phyloP scores from a whole-genome alignment of 2,329 filamentous ascomycete species.

The Cryphonectria japonica region DNA sequence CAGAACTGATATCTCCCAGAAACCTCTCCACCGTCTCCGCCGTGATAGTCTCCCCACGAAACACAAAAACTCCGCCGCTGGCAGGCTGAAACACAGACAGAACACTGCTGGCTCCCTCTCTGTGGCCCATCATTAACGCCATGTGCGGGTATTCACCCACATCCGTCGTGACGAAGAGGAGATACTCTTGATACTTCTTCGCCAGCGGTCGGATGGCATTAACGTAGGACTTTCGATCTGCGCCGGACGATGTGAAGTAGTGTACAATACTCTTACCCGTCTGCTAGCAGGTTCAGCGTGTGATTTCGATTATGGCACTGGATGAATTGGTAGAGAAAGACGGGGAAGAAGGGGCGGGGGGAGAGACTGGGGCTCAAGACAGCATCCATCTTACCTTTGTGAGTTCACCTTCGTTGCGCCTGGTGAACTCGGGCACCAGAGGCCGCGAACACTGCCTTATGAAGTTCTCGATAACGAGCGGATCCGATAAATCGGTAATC shows the following conservation, averaged over 20 bases:
- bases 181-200: constrained; percentile 50
- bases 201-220: constrained; percentile 45
- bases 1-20: constrained; percentile 49
- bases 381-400: constrained; percentile 38
- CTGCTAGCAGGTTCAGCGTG: constrained; percentile 27
- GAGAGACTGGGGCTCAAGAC: constrained; percentile 35
- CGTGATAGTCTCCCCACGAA: constrained; percentile 37
- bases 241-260: constrained; percentile 38
- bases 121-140: constrained; percentile 44
- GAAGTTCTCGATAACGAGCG: constrained; percentile 43
- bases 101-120: constrained; percentile 36
- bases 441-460: constrained; percentile 44
- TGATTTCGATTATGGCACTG: constrained; percentile 28
- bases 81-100: constrained; percentile 50
- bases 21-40: constrained; percentile 46
- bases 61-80: constrained; percentile 50
- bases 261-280: constrained; percentile 38
- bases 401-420: constrained; percentile 49
- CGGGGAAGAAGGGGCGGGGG: no score
- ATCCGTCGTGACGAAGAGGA: constrained; percentile 54
- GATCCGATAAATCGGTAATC: constrained; percentile 38
- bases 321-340: no score
- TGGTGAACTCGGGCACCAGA: constrained; percentile 49
- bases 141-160: constrained; percentile 50
- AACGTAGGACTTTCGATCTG: constrained; percentile 42